Evolutionary conservation across 495 filamentous ascomycete genomes (phyloP).

Genomic region (Penicillium cosmopolitanum): DNA sequence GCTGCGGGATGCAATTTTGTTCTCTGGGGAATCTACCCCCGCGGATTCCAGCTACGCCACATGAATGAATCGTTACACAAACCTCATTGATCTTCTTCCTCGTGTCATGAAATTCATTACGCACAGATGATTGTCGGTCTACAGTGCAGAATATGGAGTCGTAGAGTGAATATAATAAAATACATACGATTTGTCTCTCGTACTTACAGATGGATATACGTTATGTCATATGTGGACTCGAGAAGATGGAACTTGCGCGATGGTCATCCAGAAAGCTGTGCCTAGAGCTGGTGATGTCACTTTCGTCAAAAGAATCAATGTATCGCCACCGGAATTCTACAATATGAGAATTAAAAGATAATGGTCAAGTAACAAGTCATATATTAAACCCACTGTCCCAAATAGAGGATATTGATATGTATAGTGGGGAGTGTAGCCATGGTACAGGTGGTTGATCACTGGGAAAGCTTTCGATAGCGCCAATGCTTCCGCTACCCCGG

Average conservation of each 20-base stretch:
- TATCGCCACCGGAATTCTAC: neutral
- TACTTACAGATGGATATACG: neutral
- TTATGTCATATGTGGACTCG: neutral
- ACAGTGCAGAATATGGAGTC: too few relatives aligned
- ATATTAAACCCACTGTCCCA: neutral
- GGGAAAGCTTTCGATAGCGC: constrained; percentile 11
- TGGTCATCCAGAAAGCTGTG: too few relatives aligned
- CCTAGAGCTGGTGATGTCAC: too few relatives aligned
- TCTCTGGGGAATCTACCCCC: neutral
- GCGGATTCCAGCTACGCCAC: constrained; percentile 5
- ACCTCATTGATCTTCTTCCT: neutral
- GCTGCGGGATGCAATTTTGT: neutral
- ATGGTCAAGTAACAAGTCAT: neutral
- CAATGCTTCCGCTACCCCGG: neutral
- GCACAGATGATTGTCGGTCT: too few relatives aligned
- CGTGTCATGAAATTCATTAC: too few relatives aligned
- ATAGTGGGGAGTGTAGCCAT: constrained; percentile 13
- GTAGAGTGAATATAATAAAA: too few relatives aligned
- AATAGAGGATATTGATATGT: constrained; percentile 12
- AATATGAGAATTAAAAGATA: neutral
- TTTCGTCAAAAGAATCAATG: neutral
- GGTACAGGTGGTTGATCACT: constrained; percentile 17
- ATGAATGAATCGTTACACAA: neutral
- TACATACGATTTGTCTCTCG: too few relatives aligned
- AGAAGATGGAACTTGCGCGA: neutral